Base-by-base conservation (phyloP, 2,329 filamentous ascomycete genomes). In the Stachybotrys elegans region DNA sequence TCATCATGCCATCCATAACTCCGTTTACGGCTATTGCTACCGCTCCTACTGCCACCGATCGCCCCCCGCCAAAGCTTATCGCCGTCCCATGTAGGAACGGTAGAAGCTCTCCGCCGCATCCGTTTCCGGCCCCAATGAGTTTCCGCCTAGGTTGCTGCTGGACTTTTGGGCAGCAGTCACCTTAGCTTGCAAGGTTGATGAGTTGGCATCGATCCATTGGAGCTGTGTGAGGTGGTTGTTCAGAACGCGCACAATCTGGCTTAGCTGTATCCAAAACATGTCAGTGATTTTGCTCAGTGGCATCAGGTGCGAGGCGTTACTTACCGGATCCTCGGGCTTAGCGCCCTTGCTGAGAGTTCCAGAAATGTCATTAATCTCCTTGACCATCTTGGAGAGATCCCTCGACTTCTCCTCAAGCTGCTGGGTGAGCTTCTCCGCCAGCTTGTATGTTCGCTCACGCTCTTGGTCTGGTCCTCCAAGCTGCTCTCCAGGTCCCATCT, bases 311-410 rank as follows among this genome's bases (percentile, higher is more conserved):
- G 35, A 25, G 31, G 57, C 51, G 47, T 61, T 57, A 77, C 83
- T 69, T 77, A 93, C 88, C 53, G 88, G 88, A 67, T 93, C 88
- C 63, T 93, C 88, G 22, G 88, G 80, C 67, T 94, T 94, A 67
- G 79, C 85, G 46, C 86, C 89, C 76, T 94, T 95, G 75, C 83
- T 92, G 52, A 98, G 71, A 20, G 84, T 89, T 43, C 87, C 79
- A n/a, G 88, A 93, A 49, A 94, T 92, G 54, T 84, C 82, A 62
- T 98, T 98, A 62, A 98, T 95, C 67, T 97, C 93, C 61, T 95
- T 91, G 56, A 98, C 95, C 90, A 98, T 97, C 69, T 89, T 92
- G 39, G 82, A 83, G 50, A 98, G 74, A 61, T 95, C 90, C 61
- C 89, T 88, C 59, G 89, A 90, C 81, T 97, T 94, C 56, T 95